Conservation (phyloP, 1,139 yeast species). For the Nadsonia starkeyi-henricii region DNA sequence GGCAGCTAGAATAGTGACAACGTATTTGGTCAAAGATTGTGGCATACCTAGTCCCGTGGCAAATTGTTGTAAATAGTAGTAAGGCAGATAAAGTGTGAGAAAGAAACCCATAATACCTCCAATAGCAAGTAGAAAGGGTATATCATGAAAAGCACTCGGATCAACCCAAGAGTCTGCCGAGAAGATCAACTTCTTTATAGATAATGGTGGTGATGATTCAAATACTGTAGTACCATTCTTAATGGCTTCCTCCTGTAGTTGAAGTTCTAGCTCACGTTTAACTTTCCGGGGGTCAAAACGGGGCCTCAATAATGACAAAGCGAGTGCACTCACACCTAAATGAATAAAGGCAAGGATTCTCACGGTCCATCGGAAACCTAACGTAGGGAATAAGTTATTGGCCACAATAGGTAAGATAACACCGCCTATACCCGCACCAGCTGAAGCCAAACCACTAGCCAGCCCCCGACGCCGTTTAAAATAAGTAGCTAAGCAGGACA, state of each 20-base stretch:
- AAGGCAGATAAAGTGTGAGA: slow-evolving; percentile 11
- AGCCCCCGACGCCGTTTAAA: slow-evolving; percentile 39
- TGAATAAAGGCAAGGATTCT: slow-evolving; percentile 19
- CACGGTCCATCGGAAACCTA: slow-evolving; percentile 24
- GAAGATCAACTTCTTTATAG: background rate
- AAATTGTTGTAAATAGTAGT: slow-evolving; percentile 8
- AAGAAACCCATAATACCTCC: slow-evolving; percentile 6
- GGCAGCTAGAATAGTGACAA: slow-evolving; percentile 34
- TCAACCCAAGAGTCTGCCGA: slow-evolving; percentile 5
- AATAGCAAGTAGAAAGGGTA: slow-evolving; percentile 8
- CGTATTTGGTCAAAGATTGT: slow-evolving; percentile 7
- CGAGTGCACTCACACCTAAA: slow-evolving; percentile 8
- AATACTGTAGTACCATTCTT: background rate
- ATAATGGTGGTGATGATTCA: background rate
- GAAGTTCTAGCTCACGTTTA: background rate
- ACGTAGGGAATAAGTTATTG: slow-evolving; percentile 13
- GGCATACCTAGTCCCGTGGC: slow-evolving; percentile 5
- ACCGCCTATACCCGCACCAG: slow-evolving; percentile 40
- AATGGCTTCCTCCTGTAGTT: too few species aligned
- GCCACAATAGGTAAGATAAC: slow-evolving; percentile 21
- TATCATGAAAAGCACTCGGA: slow-evolving; percentile 8
- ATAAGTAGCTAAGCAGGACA: slow-evolving; percentile 29
- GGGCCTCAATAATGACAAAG: slow-evolving; percentile 8
- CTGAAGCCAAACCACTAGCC: slow-evolving; percentile 42
- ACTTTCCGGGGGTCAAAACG: slow-evolving; percentile 10